Base-by-base conservation (phyloP, 2,329 filamentous ascomycete genomes). In the Alternaria sp. region DNA sequence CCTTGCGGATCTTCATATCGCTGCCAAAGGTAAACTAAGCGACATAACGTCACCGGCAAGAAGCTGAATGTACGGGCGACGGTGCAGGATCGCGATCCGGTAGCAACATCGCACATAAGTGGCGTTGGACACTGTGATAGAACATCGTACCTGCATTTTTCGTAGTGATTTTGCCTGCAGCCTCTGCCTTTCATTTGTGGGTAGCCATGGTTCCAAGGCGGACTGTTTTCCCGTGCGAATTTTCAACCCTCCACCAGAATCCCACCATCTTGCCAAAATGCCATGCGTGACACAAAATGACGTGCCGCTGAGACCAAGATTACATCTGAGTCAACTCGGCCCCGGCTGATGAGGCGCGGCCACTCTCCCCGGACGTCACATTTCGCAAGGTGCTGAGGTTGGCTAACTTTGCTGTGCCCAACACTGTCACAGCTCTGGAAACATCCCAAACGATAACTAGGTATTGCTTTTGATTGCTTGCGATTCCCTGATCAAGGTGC, bases 31-130 rank as follows among this genome's bases (percentile, higher is more conserved):
- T 51, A 42, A 50, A 61, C 65, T 62, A 69, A 72, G 66, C 51
- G 46, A 60, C 51, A 69, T 57, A 66, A 69, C 72, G 72, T 75
- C 72, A 75, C 67, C n/a, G 56, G 60, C 34, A 57, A 55, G 45
- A 55, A 55, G 48, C 54, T 56, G 28, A 39, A 49, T 45, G 61
- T 57, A 60, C 26, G 58, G 60, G 57, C 55, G 55, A 62, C 46
- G 50, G 58, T 34, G 53, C 62, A 62, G 58, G 55, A 70, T 72
- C 67, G 67, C 61, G 68, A 74, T 73, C 67, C 34, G 31, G 23
- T 54, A 41, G 29, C 23, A 24, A 48, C 63, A 60, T 56, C 67
- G 42, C 63, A 37, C 29, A 54, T 14, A 23, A 37, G 9, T 64
- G 60, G 63, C 66, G 45, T 64, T 68, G 65, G 45, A 51, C 26